Conservation (phyloP, 2,329 filamentous ascomycete species). For the Teratosphaeria nubilosa region DNA sequence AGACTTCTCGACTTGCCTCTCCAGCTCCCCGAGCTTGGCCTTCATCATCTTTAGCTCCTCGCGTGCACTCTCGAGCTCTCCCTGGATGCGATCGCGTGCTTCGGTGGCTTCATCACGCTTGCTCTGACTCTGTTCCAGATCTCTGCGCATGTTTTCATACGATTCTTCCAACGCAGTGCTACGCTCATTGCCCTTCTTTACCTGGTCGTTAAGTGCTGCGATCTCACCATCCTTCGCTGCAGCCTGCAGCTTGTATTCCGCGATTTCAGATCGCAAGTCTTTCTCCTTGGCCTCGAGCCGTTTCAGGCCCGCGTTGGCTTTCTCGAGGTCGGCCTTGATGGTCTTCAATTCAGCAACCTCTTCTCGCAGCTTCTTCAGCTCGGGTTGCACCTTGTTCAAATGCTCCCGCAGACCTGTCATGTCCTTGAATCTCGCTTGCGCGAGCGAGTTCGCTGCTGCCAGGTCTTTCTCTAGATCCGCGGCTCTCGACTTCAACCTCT, state of each 20-base stretch:
- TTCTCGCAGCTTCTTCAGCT: constrained; percentile 66
- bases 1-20: constrained; percentile 61
- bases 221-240: constrained; percentile 70
- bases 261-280: constrained; percentile 66
- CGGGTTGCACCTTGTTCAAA: constrained; percentile 75
- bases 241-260: constrained; percentile 57
- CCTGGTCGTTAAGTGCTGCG: constrained; percentile 65
- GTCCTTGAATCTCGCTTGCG: constrained; percentile 80
- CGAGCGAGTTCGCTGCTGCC: constrained; percentile 73
- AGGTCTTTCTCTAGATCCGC: constrained; percentile 70
- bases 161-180: constrained; percentile 70
- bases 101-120: constrained; percentile 71
- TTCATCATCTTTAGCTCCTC: constrained; percentile 54
- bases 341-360: constrained; percentile 67
- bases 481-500: constrained; percentile 61
- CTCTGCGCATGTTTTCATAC: constrained; percentile 61
- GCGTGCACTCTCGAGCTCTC: constrained; percentile 61
- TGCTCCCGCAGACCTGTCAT: constrained; percentile 69
- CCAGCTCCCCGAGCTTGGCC: constrained; percentile 58
- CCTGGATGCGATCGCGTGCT: constrained; percentile 57
- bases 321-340: constrained; percentile 63
- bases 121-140: constrained; percentile 65
- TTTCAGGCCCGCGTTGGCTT: constrained; percentile 54
- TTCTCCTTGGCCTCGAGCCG: constrained; percentile 74
- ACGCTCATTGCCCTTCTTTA: constrained; percentile 62